Percentiles rank a stretch among this genome's conserved stretches.
These are phyloP conservation scores for Tetradesmus lagerheimii DNA, from an alignment of 139 green algal species.

Conservation along the genomic window DNA sequence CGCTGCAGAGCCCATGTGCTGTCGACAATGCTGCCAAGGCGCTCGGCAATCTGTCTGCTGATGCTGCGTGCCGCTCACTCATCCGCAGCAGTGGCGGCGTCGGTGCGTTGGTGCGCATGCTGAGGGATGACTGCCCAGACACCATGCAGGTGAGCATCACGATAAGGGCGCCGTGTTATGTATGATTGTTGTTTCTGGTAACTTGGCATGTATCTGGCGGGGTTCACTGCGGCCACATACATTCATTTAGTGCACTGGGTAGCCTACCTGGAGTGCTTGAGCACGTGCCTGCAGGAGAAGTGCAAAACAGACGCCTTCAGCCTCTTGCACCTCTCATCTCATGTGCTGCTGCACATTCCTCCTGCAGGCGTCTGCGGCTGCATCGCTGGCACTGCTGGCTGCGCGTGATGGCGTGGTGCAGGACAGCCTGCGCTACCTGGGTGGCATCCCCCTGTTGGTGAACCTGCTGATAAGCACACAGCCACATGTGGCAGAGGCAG, in stretches of 20 bases:
- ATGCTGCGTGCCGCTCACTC: slow-evolving; percentile 8
- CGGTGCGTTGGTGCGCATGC: slow-evolving; percentile 35
- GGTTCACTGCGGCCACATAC: no score
- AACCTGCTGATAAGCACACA: slow-evolving; percentile 9
- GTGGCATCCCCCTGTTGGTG: slow-evolving; percentile 38
- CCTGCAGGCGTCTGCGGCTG: slow-evolving; percentile 39
- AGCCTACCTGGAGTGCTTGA: no score
- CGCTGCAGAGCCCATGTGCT: slow-evolving; percentile 1
- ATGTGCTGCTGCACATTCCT: neutral
- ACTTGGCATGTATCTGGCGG: no score
- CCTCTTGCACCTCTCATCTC: no score
- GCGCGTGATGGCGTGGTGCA: slow-evolving; percentile 40
- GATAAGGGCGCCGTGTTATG: no score
- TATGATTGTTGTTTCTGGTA: no score
- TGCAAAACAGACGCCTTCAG: no score
- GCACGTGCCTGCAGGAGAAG: no score
- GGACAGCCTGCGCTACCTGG: slow-evolving; percentile 51
- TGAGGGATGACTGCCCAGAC: slow-evolving; percentile 30
- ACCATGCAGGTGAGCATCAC: slow-evolving; percentile 40
- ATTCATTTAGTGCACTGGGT: no score
- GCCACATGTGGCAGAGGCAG: slow-evolving; percentile 29
- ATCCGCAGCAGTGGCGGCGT: slow-evolving; percentile 39
- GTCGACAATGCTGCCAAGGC: slow-evolving; percentile 45
- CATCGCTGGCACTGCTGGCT: slow-evolving; percentile 40
- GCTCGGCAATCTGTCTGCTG: slow-evolving; percentile 46